These are phyloP conservation scores for Pichia sp. DNA, from an alignment of 1,139 yeast genomes.

Conservation along the genomic window DNA sequence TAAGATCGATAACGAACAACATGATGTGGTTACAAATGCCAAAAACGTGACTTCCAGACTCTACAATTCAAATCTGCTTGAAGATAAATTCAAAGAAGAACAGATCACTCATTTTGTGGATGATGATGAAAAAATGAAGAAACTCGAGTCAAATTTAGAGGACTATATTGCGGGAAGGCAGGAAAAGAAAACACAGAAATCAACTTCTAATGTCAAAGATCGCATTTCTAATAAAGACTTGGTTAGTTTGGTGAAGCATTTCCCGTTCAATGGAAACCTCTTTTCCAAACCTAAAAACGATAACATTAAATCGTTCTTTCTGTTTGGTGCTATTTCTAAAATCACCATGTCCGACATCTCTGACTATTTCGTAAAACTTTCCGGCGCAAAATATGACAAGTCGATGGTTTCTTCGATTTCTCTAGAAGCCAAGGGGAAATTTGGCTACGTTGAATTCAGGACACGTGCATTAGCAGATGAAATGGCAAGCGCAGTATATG, in stretches of 20 bases:
- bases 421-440: conserved; percentile 52
- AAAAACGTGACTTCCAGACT: conserved; percentile 41
- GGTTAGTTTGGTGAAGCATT: conserved; percentile 32
- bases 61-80: conserved; percentile 43
- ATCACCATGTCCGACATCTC: conserved; percentile 55
- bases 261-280: conserved; percentile 56
- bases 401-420: conserved; percentile 31
- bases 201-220: background rate
- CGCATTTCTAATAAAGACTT: background rate
- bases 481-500: conserved; percentile 35
- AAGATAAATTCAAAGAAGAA: conserved; percentile 25
- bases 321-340: conserved; percentile 66
- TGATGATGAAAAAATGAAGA: conserved; percentile 24
- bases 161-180: conserved; percentile 2
- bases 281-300: conserved; percentile 34
- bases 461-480: conserved; percentile 45
- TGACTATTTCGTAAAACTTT: conserved; percentile 33
- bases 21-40: conserved; percentile 26
- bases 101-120: conserved; percentile 20
- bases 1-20: conserved; percentile 33
- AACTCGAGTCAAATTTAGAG: conserved; percentile 16
- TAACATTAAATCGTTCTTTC: conserved; percentile 45
- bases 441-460: conserved; percentile 55
- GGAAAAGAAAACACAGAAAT: background rate
- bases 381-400: conserved; percentile 28